These are phyloP conservation scores for Irpex lacteus DNA, from an alignment of 1,284 basidiomycete genomes.

Conservation along the genomic window DNA sequence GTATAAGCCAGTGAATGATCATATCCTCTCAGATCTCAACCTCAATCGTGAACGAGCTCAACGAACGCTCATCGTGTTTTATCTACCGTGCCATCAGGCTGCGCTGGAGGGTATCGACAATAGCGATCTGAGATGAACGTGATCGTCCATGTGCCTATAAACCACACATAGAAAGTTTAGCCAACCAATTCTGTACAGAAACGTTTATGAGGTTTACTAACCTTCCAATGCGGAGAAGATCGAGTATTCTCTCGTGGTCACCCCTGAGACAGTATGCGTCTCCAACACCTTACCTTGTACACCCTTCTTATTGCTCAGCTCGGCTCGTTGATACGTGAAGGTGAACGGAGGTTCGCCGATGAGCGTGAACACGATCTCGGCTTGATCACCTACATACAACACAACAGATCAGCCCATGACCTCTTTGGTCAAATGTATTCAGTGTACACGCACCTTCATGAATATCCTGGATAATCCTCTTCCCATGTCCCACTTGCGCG, in stretches of 20 bases:
- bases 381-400: constrained; percentile 71
- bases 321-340: constrained; percentile 88
- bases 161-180: constrained; percentile 18
- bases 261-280: constrained; percentile 84
- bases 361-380: constrained; percentile 89
- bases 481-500: constrained; percentile 85
- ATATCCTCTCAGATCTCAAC: neutral
- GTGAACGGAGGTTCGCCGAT: constrained; percentile 92
- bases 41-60: too few relatives aligned
- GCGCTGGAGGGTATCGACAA: constrained; percentile 31
- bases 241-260: constrained; percentile 76
- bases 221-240: constrained; percentile 89
- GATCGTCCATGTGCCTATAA: constrained; percentile 86
- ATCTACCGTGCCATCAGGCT: constrained; percentile 23
- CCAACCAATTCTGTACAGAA: neutral
- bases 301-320: constrained; percentile 61
- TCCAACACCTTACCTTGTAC: constrained; percentile 77
- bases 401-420: neutral
- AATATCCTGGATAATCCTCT: constrained; percentile 79
- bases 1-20: neutral
- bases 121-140: constrained; percentile 44
- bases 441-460: constrained; percentile 65
- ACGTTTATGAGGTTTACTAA: constrained; percentile 29
- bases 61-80: constrained; percentile 19
- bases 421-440: neutral